Base-by-base conservation (phyloP, 306 rosid species). In the Castanea crenata region DNA sequence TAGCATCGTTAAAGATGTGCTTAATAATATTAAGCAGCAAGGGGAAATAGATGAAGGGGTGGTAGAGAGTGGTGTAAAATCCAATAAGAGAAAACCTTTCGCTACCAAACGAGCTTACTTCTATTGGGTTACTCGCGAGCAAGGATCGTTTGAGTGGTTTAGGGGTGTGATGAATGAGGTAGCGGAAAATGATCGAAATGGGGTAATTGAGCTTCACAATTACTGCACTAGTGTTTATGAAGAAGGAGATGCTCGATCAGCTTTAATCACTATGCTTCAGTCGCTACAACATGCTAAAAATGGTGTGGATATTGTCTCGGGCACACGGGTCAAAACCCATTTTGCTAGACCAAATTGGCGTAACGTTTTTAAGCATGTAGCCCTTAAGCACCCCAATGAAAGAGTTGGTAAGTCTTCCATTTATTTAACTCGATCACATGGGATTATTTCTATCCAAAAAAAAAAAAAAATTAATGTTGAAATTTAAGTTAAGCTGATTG, bases 71-170 rank as follows among this genome's bases (percentile, higher is more conserved):
- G 86, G 85, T 4, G 61, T 54, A 6, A 86, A 56, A 44, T 82
- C 34, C 73, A 78, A 78, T 80, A 89, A 78, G 87, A 87, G 87
- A 58, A 91, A 83, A 35, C 84, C 89, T 21, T 92, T 94, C 23
- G 94, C 88, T 16, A 91, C 97, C 10, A 87, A 83, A n/a, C 74
- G 94, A 21, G 98, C 91, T 19, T 92, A 94, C 77, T 94, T 94
- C 79, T 94, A 94, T 46, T 92, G 98, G 98, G 94, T 94, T 3
- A 94, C 98, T 5, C 85, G 98, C 1, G 98, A 94, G 79, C 97
- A 94, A 73, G 97, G 98, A 44, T 94, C 93, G 2, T 92, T 94
- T 52, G 97, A 92, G 77, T 94, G 98, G 98, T 94, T 94, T 21
- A 84, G 83, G 65, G 97, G 93, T 31, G 97, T 91, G 67, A 94